phyloP scores from a whole-genome alignment of 2,329 filamentous ascomycete species.

The Aspergillus fructus region DNA sequence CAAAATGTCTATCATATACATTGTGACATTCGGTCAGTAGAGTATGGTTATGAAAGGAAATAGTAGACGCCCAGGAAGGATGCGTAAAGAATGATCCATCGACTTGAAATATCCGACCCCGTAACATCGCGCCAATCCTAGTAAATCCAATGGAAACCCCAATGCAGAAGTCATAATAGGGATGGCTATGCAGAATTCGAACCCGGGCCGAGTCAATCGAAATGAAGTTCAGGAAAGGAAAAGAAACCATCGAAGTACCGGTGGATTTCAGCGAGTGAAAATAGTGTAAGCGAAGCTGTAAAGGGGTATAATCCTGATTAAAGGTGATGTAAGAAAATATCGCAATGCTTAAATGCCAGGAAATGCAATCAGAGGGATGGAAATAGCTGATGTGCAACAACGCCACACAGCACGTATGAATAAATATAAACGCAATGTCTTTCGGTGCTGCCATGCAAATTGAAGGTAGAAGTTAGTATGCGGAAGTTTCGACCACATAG shows the following conservation, averaged over 20 bases:
- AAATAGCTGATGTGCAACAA: neutral
- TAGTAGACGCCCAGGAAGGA: neutral
- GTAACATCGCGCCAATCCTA: neutral
- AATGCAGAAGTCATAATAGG: neutral
- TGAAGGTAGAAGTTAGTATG: neutral
- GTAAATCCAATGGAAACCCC: neutral
- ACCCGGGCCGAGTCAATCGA: neutral
- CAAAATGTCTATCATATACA: neutral
- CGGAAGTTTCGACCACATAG: neutral
- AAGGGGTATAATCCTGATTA: slow-evolving; percentile 17
- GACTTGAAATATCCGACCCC: neutral
- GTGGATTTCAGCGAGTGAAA: neutral
- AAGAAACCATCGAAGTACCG: neutral
- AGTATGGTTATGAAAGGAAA: neutral
- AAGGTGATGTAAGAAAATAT: neutral
- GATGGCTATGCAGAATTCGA: slow-evolving; percentile 3
- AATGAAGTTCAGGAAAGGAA: neutral
- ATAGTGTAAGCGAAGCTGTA: slow-evolving; percentile 8
- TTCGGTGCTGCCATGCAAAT: neutral
- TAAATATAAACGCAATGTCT: neutral
- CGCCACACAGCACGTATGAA: neutral
- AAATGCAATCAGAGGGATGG: neutral
- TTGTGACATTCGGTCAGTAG: neutral
- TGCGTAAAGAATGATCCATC: neutral
- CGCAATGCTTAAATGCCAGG: slow-evolving; percentile 15